Evolutionary conservation across 495 filamentous ascomycete species (phyloP), one percentile per base, ranked within the genome.

Genomic region (Penicillium tannophilum): DNA sequence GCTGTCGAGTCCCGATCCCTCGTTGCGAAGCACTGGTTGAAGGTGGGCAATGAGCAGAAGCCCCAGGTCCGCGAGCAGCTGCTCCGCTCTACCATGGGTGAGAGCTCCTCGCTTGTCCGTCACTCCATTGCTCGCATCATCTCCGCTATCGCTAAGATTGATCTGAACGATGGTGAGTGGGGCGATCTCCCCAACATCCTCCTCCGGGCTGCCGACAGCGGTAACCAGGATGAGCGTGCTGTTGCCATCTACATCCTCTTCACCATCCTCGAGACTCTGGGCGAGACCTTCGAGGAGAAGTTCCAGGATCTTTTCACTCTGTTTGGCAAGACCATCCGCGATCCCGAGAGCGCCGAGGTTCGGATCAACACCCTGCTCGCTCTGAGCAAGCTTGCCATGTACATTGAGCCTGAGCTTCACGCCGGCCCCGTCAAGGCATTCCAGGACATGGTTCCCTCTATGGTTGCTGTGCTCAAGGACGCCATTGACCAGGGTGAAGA

Each of bases 321-420:
- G 10, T 97, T 98, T 79, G 77, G 75, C 72, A 90, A 84, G 72
- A 97, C 92, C 14, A 94, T 98, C 68, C 84, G 83, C 60, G 95
- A 98, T 71, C 89, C 89, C 19, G 89, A 97, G 76, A 97, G 90
- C 72, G 81, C 87, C 55, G 88, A 94, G 69, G 95, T 98, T 51
- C 88, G 93, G 56, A 86, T 96, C 75, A 98, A 97, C 77, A 96
- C 93, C 26, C 88, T 98, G 75, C 83, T 96, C 64, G 91, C 91
- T n/a, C 83, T 97, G 57, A 90, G 93, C 70, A 87, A 90, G 74
- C 79, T 97, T 59, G 89, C 92, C 20, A 89, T 96, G 79, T 79
- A 94, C 62, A 80, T 98, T 42, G 90, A 96, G 62, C 84, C 89
- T 0, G 93, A 97, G 44, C 89, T 95, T 66, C 87, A 96, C 59